A percentile compares a stretch with the other conserved stretches of the same genome.
Conservation (phyloP, 1,139 yeast genomes). For the Scheffersomyces stambukii region DNA sequence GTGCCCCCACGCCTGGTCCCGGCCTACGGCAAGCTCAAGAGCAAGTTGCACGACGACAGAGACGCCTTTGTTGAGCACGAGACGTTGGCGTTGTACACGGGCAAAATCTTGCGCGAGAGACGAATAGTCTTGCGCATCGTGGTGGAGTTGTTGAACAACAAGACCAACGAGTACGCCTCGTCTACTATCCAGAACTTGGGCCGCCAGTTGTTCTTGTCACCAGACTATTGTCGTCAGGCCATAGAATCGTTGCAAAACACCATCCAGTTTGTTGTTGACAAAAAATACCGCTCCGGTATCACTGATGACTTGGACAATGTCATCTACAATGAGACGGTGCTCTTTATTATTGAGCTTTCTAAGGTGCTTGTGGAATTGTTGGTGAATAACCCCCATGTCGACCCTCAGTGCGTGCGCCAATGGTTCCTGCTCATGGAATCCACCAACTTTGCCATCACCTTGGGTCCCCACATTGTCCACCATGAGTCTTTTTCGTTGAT, state of each 20-base stretch:
- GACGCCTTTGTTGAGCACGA: conserved; percentile 27
- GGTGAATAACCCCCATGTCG: conserved; percentile 28
- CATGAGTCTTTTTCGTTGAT: conserved; percentile 37
- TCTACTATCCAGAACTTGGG: conserved; percentile 35
- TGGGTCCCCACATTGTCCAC: conserved; percentile 24
- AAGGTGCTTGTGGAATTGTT: conserved; percentile 44
- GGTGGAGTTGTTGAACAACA: conserved; percentile 32
- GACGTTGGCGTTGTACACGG: conserved; percentile 26
- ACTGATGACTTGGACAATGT: conserved; percentile 20
- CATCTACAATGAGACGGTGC: conserved; percentile 29
- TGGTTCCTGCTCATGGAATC: conserved; percentile 59
- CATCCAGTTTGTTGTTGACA: conserved; percentile 5
- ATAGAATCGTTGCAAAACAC: conserved; percentile 14
- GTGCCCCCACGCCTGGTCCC: conserved; percentile 21
- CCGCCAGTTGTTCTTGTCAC: conserved; percentile 29
- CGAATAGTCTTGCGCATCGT: conserved; percentile 40
- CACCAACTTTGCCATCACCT: conserved; percentile 32
- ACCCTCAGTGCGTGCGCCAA: conserved; percentile 25
- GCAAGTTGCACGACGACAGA: conserved; percentile 35
- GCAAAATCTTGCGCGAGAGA: conserved; percentile 42
- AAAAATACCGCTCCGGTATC: conserved; percentile 12
- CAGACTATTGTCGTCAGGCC: conserved; percentile 19
- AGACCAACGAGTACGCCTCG: conserved; percentile 27
- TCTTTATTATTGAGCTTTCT: conserved; percentile 35
- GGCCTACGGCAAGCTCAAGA: conserved; percentile 24